phyloP scores from a whole-genome alignment of 225 moss, liverwort and hornwort species.

The Neckera pumila region DNA sequence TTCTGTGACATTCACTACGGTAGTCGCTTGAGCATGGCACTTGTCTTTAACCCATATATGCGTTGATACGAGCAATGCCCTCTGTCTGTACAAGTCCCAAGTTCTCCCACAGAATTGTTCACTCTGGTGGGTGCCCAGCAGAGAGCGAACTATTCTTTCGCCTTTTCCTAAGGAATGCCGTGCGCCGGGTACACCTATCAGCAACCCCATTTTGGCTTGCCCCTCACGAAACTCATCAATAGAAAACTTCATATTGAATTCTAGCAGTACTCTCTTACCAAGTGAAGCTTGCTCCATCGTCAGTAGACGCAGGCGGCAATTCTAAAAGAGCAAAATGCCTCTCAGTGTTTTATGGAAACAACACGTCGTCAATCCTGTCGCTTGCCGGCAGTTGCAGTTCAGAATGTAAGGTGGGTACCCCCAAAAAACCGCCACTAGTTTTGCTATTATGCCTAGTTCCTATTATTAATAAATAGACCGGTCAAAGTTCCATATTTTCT shows the following conservation, averaged over 20 bases:
- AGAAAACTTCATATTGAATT: neutral
- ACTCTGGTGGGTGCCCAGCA: neutral
- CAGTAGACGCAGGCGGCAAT: neutral
- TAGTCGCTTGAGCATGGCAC: neutral
- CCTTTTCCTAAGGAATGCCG: constrained; percentile 40
- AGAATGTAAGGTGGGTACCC: too few species aligned
- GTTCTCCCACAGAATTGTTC: fast-evolving
- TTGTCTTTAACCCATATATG: too few species aligned
- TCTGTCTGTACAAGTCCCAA: neutral
- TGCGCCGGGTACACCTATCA: neutral
- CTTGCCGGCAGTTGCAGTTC: too few species aligned
- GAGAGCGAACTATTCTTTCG: constrained; percentile 33
- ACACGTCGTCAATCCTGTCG: neutral
- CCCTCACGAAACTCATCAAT: neutral
- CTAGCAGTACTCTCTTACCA: neutral
- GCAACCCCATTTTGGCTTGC: neutral
- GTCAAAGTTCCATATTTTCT: too few species aligned
- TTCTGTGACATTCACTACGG: neutral
- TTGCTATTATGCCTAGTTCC: too few species aligned
- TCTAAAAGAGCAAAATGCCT: neutral
- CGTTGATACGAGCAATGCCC: neutral
- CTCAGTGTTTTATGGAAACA: neutral
- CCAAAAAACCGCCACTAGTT: too few species aligned
- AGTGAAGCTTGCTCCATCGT: neutral
- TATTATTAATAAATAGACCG: too few species aligned